Percentiles rank a stretch among this genome's conserved stretches.
These are phyloP conservation scores for Ilex aquifolium DNA, from an alignment of 257 asterid species.

Conservation along the genomic window DNA sequence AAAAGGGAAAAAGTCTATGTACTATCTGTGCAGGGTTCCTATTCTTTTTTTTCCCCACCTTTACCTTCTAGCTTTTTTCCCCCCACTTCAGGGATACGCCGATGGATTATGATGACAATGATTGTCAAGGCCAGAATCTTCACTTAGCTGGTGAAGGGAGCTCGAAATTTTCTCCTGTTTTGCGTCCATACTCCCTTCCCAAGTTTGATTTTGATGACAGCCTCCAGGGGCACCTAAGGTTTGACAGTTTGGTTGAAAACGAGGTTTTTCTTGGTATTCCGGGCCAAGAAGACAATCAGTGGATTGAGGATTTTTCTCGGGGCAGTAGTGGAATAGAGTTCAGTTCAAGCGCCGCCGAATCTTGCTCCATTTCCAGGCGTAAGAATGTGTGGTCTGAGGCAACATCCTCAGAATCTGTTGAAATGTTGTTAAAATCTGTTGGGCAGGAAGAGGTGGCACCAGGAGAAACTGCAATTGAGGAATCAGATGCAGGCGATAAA, in stretches of 20 bases:
- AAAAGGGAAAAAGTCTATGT: too few species aligned
- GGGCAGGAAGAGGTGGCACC: slow-evolving; percentile 86
- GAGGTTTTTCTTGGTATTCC: slow-evolving; percentile 98
- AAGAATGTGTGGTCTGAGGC: slow-evolving; percentile 99
- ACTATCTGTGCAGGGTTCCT: too few species aligned
- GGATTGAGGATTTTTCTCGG: slow-evolving; percentile 97
- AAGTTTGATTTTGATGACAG: slow-evolving; percentile 92
- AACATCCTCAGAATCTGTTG: slow-evolving; percentile 97
- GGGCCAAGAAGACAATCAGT: slow-evolving; percentile 93
- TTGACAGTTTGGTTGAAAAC: slow-evolving; percentile 95
- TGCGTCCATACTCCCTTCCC: slow-evolving; percentile 84
- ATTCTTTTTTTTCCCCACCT: background rate
- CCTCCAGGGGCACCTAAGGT: slow-evolving; percentile 79
- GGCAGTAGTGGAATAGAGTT: slow-evolving; percentile 77
- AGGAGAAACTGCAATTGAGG: slow-evolving; percentile 46
- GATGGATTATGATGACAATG: slow-evolving; percentile 96
- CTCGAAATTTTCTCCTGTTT: slow-evolving; percentile 76
- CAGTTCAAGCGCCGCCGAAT: slow-evolving; percentile 70
- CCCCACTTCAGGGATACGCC: slow-evolving; percentile 50
- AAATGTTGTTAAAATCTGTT: slow-evolving; percentile 89
- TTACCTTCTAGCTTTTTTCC: slow-evolving; percentile 10
- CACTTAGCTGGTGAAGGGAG: slow-evolving; percentile 85
- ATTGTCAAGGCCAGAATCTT: slow-evolving; percentile 74
- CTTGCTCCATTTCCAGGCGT: slow-evolving; percentile 89
- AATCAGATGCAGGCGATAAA: slow-evolving; percentile 45